Conservation (phyloP, 2,329 filamentous ascomycete genomes). For the Ophiognomonia clavigignenti-juglandacearum region DNA sequence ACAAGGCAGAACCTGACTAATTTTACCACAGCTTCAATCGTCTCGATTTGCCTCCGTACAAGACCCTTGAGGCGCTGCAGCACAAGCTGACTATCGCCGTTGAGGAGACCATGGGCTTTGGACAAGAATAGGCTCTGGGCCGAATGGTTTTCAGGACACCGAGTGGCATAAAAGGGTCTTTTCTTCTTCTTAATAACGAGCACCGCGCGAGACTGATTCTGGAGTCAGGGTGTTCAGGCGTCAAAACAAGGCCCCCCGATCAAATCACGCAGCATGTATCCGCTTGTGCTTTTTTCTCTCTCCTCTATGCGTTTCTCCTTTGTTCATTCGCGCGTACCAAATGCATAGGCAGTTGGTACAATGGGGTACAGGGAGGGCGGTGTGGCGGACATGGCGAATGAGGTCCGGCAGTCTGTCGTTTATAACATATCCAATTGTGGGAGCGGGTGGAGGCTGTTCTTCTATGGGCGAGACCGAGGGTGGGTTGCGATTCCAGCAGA, state of each 20-base stretch:
- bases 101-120: conserved; percentile 98
- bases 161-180: neutral
- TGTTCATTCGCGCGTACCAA: no score
- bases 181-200: neutral
- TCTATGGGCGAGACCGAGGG: no score
- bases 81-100: conserved; percentile 93
- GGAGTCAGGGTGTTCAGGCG: conserved; percentile 14
- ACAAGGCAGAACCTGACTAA: neutral
- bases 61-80: conserved; percentile 77
- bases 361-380: no score
- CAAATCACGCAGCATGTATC: conserved; percentile 11
- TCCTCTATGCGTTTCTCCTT: conserved; percentile 1
- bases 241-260: conserved; percentile 5
- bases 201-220: neutral
- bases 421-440: conserved; percentile 9
- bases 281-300: neutral
- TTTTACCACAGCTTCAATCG: conserved; percentile 75
- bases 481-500: no score
- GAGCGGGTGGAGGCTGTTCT: no score
- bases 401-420: conserved; percentile 13
- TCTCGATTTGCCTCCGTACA: conserved; percentile 90
- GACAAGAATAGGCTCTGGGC: conserved; percentile 71
- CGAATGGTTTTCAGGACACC: neutral
- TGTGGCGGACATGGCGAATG: neutral
- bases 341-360: no score